Evolutionary conservation across 176 grass and related monocot species (phyloP).

Genomic region (Avena eriantha): DNA sequence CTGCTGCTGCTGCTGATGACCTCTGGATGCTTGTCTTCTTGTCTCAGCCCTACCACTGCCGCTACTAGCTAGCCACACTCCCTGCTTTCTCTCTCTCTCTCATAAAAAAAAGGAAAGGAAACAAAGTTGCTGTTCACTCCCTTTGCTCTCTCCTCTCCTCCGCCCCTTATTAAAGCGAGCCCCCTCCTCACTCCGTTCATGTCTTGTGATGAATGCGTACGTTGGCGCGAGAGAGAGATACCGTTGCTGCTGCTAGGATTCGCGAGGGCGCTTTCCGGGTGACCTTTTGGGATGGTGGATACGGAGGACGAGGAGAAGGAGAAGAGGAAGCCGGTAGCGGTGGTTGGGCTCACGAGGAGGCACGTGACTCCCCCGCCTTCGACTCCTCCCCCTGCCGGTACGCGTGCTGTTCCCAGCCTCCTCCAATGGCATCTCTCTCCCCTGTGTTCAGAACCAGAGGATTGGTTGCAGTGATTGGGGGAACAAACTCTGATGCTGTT

Average conservation of each 20-base stretch:
- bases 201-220: constrained; percentile 13
- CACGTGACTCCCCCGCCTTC: constrained; percentile 35
- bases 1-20: constrained; percentile 16
- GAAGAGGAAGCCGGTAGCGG: constrained; percentile 25
- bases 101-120: constrained; percentile 1
- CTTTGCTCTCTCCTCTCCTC: constrained; percentile 15
- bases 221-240: neutral
- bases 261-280: constrained; percentile 34
- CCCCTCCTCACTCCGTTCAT: neutral
- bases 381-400: constrained; percentile 2
- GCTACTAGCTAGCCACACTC: neutral
- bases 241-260: too few relatives aligned
- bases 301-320: constrained; percentile 47
- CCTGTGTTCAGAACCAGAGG: constrained; percentile 1
- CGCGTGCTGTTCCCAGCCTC: neutral
- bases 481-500: constrained; percentile 20
- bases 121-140: constrained; percentile 3
- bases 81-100: neutral
- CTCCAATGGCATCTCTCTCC: neutral
- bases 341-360: constrained; percentile 46
- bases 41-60: constrained; percentile 8
- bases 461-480: constrained; percentile 19
- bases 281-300: constrained; percentile 42
- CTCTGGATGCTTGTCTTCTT: constrained; percentile 48
- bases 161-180: neutral